phyloP scores from a whole-genome alignment of 371 early-diverging fungal species.

The Mucor circinelloides region DNA sequence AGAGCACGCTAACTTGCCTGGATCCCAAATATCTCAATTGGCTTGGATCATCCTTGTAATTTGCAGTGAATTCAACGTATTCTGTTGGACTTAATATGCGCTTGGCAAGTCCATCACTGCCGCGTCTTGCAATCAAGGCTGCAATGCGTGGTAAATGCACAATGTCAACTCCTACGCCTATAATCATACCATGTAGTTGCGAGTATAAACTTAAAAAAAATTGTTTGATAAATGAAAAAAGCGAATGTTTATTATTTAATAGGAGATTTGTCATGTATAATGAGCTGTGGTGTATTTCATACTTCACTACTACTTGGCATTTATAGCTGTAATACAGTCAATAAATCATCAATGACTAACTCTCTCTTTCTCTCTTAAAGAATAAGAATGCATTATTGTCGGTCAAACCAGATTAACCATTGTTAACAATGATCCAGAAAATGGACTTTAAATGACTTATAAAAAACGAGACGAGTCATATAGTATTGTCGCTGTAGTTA shows the following conservation, averaged over 20 bases:
- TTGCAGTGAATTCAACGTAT: conserved; percentile 28
- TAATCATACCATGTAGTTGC: conserved; percentile 33
- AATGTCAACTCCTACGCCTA: conserved; percentile 66
- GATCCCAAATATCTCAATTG: conserved; percentile 36
- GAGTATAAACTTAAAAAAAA: neutral
- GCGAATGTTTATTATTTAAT: neutral
- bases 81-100: conserved; percentile 50
- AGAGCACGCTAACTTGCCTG: conserved; percentile 24
- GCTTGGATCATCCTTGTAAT: neutral
- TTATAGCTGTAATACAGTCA: no score
- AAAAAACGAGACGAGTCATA: no score
- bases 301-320: no score
- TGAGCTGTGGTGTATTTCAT: no score
- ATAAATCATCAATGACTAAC: no score
- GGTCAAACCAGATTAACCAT: no score
- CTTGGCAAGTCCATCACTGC: conserved; percentile 35
- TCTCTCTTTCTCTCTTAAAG: no score
- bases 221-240: neutral
- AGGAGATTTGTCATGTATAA: neutral
- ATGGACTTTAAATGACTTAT: no score
- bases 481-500: no score
- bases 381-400: no score
- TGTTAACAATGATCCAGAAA: no score
- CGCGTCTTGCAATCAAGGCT: conserved; percentile 33
- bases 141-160: conserved; percentile 52